These are phyloP conservation scores for Pleurotus ostreatus DNA, from an alignment of 768 basidiomycete genomes.

Conservation along the genomic window DNA sequence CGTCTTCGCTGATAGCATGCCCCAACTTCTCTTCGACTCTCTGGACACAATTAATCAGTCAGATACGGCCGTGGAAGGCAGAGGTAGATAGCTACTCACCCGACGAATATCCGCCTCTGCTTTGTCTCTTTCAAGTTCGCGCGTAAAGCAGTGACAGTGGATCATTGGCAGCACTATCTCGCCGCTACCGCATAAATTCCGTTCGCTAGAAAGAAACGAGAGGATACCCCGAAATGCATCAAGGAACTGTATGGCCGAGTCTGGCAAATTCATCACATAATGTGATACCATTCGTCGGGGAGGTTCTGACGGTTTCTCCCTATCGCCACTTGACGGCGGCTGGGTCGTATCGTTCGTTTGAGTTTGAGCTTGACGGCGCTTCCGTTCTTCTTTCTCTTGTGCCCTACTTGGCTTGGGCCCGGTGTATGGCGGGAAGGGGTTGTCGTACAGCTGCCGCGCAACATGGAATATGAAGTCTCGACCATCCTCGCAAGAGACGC, in stretches of 20 bases:
- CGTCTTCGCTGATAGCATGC: slow-evolving; percentile 42
- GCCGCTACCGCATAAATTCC: slow-evolving; percentile 20
- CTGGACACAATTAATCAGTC: slow-evolving; percentile 32
- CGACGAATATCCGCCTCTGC: slow-evolving; percentile 77
- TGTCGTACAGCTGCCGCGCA: slow-evolving; percentile 45
- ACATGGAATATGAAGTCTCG: slow-evolving; percentile 74
- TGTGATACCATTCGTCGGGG: slow-evolving; percentile 65
- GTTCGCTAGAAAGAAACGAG: slow-evolving; percentile 19
- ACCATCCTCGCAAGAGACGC: slow-evolving; percentile 81
- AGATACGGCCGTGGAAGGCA: slow-evolving; percentile 11
- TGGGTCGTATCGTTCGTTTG: slow-evolving; percentile 6
- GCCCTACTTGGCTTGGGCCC: slow-evolving; percentile 48
- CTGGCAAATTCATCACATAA: slow-evolving; percentile 98
- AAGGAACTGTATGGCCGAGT: slow-evolving; percentile 85
- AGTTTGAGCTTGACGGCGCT: slow-evolving; percentile 31
- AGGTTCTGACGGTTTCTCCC: slow-evolving; percentile 14
- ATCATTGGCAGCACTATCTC: slow-evolving; percentile 76
- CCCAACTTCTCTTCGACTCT: slow-evolving; percentile 69
- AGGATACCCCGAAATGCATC: slow-evolving; percentile 83
- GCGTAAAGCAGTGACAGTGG: slow-evolving; percentile 95
- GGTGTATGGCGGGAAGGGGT: slow-evolving; percentile 62
- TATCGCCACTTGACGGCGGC: slow-evolving; percentile 8
- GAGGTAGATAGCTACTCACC: slow-evolving; percentile 42
- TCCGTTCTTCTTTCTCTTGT: slow-evolving; percentile 35
- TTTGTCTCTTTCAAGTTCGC: slow-evolving; percentile 63